Percentiles rank a stretch among this genome's conserved stretches.
phyloP scores from a whole-genome alignment of 257 asterid species.

The Solanum microdontum region DNA sequence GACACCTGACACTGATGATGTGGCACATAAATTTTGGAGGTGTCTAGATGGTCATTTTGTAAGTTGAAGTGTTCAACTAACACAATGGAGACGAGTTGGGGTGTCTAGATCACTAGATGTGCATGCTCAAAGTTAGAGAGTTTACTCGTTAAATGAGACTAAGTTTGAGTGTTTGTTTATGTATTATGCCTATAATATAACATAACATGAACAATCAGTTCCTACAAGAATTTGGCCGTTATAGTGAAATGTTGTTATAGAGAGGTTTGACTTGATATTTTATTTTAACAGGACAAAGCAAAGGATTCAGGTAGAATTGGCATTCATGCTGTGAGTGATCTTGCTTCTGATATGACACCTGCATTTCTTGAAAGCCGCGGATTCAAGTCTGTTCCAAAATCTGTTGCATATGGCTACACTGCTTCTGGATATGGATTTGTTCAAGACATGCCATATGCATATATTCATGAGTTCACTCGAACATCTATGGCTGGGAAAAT shows the following conservation, averaged over 20 bases:
- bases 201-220: not conserved
- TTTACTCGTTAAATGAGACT: not conserved
- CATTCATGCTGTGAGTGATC: slow-evolving; percentile 47
- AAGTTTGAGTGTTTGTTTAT: not conserved
- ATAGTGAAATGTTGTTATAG: not conserved
- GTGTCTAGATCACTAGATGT: not conserved
- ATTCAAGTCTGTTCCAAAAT: slow-evolving; percentile 47
- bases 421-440: slow-evolving; percentile 86
- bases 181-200: not conserved
- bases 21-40: not conserved
- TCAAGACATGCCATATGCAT: slow-evolving; percentile 77
- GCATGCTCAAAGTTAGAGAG: not conserved
- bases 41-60: not conserved
- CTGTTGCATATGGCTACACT: slow-evolving; percentile 75
- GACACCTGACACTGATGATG: not conserved
- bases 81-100: not conserved
- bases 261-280: not conserved
- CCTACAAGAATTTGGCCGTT: not conserved
- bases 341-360: slow-evolving; percentile 57
- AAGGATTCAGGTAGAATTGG: slow-evolving; percentile 55
- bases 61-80: not conserved
- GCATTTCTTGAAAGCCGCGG: slow-evolving; percentile 50
- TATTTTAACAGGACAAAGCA: slow-evolving; percentile 52
- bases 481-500: slow-evolving; percentile 87
- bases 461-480: slow-evolving; percentile 65